Percentiles rank a stretch among this genome's conserved stretches.
phyloP scores from a whole-genome alignment of 345 rosid species.

The Reutealis trisperma region DNA sequence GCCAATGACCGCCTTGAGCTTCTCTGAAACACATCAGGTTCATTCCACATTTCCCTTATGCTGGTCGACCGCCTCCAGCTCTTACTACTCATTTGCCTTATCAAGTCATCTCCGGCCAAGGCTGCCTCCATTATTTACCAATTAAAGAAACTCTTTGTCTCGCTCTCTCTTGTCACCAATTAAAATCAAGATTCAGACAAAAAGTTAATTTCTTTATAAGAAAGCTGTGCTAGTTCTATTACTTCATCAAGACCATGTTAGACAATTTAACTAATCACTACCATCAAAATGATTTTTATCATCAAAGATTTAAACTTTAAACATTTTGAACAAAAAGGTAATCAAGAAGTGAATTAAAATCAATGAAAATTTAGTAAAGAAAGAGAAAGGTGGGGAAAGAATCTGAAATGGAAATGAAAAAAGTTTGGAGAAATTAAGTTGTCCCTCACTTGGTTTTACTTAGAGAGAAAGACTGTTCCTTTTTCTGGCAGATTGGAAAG shows the following conservation, averaged over 20 bases:
- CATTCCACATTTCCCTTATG: conserved; percentile 31
- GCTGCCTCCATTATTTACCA: conserved; percentile 27
- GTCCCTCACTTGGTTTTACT: neutral
- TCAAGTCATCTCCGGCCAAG: conserved; percentile 33
- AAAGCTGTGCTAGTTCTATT: neutral
- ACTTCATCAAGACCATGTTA: neutral
- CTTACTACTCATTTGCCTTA: conserved; percentile 24
- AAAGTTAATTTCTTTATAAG: neutral
- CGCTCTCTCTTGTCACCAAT: neutral
- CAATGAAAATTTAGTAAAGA: neutral
- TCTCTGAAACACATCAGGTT: conserved; percentile 42
- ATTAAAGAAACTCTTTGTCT: neutral
- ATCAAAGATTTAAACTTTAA: neutral
- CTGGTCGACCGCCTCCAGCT: conserved; percentile 33
- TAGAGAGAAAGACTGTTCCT: neutral
- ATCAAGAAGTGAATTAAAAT: conserved; percentile 3
- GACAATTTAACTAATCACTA: neutral
- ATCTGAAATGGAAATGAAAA: neutral
- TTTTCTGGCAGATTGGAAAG: neutral
- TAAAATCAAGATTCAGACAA: neutral
- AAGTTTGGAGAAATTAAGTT: neutral
- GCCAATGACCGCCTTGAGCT: conserved; percentile 15
- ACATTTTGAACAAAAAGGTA: neutral
- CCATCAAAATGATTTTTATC: neutral
- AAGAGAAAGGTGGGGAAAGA: neutral